These are phyloP conservation scores for Pleurotus ostreatus DNA, from an alignment of 768 basidiomycete species.

Conservation along the genomic window DNA sequence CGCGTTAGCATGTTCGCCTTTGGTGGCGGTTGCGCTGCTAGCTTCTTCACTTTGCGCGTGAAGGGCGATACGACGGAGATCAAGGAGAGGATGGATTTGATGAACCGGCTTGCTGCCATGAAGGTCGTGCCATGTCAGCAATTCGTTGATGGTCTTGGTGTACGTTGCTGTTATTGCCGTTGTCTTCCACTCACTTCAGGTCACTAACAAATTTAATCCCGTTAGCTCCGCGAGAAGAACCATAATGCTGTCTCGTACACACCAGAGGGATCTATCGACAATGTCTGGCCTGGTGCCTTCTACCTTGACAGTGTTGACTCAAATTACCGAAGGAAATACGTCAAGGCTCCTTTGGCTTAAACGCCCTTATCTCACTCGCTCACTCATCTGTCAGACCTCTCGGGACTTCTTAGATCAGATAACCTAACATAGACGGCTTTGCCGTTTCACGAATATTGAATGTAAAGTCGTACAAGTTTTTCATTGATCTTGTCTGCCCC, in stretches of 20 bases:
- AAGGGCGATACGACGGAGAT: constrained; percentile 88
- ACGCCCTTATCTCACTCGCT: too few species aligned
- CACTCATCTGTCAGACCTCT: too few species aligned
- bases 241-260: constrained; percentile 86
- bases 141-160: constrained; percentile 79
- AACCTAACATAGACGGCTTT: too few species aligned
- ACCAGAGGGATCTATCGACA: constrained; percentile 81
- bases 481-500: too few species aligned
- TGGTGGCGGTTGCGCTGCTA: constrained; percentile 91
- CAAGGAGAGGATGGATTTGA: constrained; percentile 74
- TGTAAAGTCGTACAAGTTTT: too few species aligned
- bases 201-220: not conserved
- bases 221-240: constrained; percentile 90
- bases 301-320: constrained; percentile 89
- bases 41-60: constrained; percentile 85
- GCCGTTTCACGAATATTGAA: too few species aligned
- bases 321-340: constrained; percentile 91
- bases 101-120: constrained; percentile 75
- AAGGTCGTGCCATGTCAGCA: constrained; percentile 90
- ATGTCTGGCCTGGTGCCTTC: constrained; percentile 92
- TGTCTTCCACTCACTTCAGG: too few species aligned
- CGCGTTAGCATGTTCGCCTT: constrained; percentile 95
- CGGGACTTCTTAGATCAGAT: too few species aligned
- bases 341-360: constrained; percentile 39
- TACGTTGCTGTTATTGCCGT: constrained; percentile 28